These are phyloP conservation scores for Morella rubra DNA, from an alignment of 306 rosid species.

Conservation along the genomic window DNA sequence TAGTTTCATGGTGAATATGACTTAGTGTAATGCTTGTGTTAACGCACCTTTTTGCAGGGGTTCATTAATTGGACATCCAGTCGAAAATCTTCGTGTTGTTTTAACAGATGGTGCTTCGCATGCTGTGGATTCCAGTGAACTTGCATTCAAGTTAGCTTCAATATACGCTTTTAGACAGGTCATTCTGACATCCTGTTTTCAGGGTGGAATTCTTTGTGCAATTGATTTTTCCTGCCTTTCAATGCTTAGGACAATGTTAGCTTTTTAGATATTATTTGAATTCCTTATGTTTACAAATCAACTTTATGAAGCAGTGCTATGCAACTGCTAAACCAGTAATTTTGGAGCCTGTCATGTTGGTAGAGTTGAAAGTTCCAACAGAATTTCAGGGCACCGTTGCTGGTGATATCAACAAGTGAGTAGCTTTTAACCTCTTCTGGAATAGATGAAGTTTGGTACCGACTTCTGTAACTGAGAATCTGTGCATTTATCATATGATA, in stretches of 20 bases:
- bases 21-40: constrained; percentile 3
- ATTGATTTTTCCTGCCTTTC: constrained; percentile 9
- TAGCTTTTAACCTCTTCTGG: constrained; percentile 5
- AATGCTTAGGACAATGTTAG: neutral
- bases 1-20: constrained; percentile 1
- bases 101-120: constrained; percentile 96
- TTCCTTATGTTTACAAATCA: constrained; percentile 6
- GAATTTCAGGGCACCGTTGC: constrained; percentile 98
- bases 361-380: constrained; percentile 93
- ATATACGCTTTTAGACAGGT: constrained; percentile 99
- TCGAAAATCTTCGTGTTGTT: constrained; percentile 79
- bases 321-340: constrained; percentile 81
- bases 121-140: constrained; percentile 98
- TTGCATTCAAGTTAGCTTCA: constrained; percentile 94
- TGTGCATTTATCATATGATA: constrained; percentile 25
- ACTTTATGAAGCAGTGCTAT: constrained; percentile 65
- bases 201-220: constrained; percentile 16
- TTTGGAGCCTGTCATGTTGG: constrained; percentile 96
- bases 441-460: constrained; percentile 15
- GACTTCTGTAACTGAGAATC: constrained; percentile 18
- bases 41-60: constrained; percentile 55
- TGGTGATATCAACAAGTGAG: constrained; percentile 96
- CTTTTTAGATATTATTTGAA: constrained; percentile 15
- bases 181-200: constrained; percentile 8
- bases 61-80: constrained; percentile 96